Base-by-base conservation (phyloP, 345 rosid species). In the Euclidium syriacum region DNA sequence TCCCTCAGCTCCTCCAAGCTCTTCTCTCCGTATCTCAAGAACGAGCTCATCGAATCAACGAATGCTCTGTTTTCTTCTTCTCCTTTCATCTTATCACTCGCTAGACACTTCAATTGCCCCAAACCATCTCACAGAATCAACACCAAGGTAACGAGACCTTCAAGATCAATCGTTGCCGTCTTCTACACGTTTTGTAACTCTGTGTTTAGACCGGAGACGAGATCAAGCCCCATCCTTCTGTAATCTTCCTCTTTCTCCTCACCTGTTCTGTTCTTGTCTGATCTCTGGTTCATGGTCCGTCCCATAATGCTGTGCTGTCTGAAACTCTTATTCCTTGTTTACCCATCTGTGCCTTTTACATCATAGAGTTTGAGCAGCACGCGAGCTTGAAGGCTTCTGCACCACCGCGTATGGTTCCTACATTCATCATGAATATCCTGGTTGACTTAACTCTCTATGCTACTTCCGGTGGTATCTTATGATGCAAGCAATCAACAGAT, bases 251-350 rank as follows among this genome's bases (percentile, higher is more conserved):
- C 96, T 70, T 41, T 75, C 57, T 88, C 89, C 69, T 85, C 85
- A 0, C 10, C 36, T 1, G 87, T 80, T 57, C 71, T 77, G 65
- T 8, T 71, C 54, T 71, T 75, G 81, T 64, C 78, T n/a, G 17
- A 5, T 63, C 60, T 62, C 72, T 77, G 88, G 33, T 72, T 78
- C 43, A 39, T 39, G 62, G 81, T 81, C 79, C 70, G 77, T 53
- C 96, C 91, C 86, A 85, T 88, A 6, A 88, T n/a, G n/a, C n/a
- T n/a, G n/a, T 88, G 78, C 87, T 85, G 14, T 81, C 82, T 0
- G 89, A 78, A 26, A 81, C 83, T 29, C 91, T 67, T 7, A 85
- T 75, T 17, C 96, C 96, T 85, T 0, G 96, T 88, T 64, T 78
- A 83, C 0, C 91, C 89, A 22, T 88, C 91, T 0, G 87, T 77